Evolutionary conservation across 169 alveolate genomes (phyloP).

Genomic region (Babesia ovis): DNA sequence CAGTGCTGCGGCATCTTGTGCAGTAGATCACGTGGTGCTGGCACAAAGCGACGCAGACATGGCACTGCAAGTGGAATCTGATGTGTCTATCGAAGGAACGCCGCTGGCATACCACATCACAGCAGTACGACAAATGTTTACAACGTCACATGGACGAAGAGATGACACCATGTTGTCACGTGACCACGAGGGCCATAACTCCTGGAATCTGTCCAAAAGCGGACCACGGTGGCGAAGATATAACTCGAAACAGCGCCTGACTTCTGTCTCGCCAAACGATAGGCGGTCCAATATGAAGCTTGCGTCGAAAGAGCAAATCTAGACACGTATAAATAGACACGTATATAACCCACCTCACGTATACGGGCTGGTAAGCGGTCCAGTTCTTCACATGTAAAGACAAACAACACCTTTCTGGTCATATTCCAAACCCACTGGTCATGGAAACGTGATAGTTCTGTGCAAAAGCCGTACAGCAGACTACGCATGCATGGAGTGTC

Average conservation of each 20-base stretch:
- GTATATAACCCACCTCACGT: conserved; percentile 24
- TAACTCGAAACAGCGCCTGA: conserved; percentile 40
- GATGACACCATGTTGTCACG: background rate
- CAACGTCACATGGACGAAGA: conserved; percentile 31
- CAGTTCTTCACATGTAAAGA: conserved; percentile 28
- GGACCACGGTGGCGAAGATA: conserved; percentile 40
- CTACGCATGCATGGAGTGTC: conserved; percentile 25
- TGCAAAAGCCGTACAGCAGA: conserved; percentile 23
- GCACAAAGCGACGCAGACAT: conserved; percentile 20
- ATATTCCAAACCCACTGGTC: conserved; percentile 3
- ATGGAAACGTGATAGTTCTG: conserved; percentile 31
- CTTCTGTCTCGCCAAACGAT: background rate
- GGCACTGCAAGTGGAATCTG: background rate
- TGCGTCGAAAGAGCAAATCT: background rate
- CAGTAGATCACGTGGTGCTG: background rate
- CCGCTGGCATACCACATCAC: conserved; percentile 23
- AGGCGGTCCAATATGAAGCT: background rate
- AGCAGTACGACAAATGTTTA: conserved; percentile 25
- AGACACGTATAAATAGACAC: background rate
- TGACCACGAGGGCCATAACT: conserved; percentile 32
- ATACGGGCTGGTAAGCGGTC: conserved; percentile 25
- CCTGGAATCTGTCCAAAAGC: conserved; percentile 21
- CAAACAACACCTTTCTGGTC: conserved; percentile 29
- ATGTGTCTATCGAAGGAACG: background rate
- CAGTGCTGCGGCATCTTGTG: no score